Conservation (phyloP, 345 rosid genomes). For the Orychophragmus violaceus region DNA sequence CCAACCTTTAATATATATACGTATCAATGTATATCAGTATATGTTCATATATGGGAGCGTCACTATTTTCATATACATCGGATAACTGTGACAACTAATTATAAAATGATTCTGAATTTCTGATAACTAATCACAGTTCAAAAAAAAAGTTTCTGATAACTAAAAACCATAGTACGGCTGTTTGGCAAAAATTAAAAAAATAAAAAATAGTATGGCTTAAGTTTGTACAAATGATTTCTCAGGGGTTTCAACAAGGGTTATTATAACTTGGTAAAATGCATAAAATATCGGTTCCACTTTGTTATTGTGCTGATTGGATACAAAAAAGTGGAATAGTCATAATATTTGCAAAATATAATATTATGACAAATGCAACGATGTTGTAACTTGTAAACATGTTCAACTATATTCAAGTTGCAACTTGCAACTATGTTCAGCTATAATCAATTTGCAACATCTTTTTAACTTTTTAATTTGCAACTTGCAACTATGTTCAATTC, state of each 20-base stretch:
- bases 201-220: background rate
- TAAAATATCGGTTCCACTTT: background rate
- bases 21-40: no score
- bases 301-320: no score
- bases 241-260: background rate
- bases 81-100: background rate
- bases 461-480: no score
- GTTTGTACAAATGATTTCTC: background rate
- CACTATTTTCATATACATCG: background rate
- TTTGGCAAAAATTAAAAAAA: no score
- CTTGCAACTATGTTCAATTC: no score
- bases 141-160: no score
- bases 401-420: background rate
- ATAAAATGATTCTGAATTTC: background rate
- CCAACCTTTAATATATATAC: no score
- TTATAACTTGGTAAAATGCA: background rate
- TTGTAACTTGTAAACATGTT: background rate
- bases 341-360: background rate
- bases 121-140: no score
- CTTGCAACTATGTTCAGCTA: background rate
- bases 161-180: no score
- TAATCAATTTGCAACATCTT: no score
- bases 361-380: background rate
- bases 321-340: no score
- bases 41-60: no score